Base-by-base conservation (phyloP, 352 stramenopile genomes). In the Thalassiosira mediterranea region DNA sequence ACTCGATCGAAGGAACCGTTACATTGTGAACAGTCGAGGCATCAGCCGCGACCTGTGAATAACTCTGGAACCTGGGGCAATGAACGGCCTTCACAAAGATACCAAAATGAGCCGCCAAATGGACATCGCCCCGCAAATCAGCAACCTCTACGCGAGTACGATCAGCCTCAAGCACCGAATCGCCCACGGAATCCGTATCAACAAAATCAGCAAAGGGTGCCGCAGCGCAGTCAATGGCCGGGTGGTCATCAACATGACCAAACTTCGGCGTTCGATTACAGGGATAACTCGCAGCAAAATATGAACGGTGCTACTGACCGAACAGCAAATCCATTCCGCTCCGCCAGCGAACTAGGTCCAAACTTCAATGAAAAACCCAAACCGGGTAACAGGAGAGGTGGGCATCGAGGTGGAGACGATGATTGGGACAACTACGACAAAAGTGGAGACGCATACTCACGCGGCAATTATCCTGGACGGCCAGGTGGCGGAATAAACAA, bases 231-330 rank as follows among this genome's bases (percentile, higher is more conserved):
- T 64, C 56, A 74, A 52, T 85, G 68, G 67, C 64, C 83, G 23
- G 51, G 76, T n/a, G 66, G 76, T 47, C 4, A 60, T 62, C 31
- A 76, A 10, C 64, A 79, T 40, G 53, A 83, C 31, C 32, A 67
- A 83, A 44, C 42, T 77, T 4, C 66, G 23, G 56, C 32, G 25
- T 76, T 73, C 59, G 76, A 85, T 11, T 73, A 85, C 31, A 61
- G 70, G 59, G n/a, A n/a, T n/a, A n/a, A n/a, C n/a, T n/a, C n/a
- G n/a, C n/a, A n/a, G n/a, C n/a, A n/a, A n/a, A n/a, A n/a, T n/a
- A n/a, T n/a, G n/a, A n/a, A n/a, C n/a, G n/a, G n/a, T n/a, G n/a
- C n/a, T n/a, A n/a, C n/a, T n/a, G n/a, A n/a, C n/a, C n/a, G n/a
- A 26, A 78, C 69, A 13, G 42, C 32, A 34, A 81, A 81, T 57